These are phyloP conservation scores for Phytophthora foliorum DNA, from an alignment of 352 stramenopile species.

Conservation along the genomic window DNA sequence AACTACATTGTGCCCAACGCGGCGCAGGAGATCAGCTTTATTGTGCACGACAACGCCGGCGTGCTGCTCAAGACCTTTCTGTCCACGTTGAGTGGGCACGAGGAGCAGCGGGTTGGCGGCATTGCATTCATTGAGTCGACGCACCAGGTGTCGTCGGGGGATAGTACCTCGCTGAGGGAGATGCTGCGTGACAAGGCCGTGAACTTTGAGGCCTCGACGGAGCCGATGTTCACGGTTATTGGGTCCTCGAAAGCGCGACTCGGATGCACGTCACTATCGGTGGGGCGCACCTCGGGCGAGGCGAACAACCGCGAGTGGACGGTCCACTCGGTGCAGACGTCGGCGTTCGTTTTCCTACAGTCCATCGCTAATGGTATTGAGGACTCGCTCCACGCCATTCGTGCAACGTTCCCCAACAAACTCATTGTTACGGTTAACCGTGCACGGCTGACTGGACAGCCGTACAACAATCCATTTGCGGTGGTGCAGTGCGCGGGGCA, in stretches of 20 bases:
- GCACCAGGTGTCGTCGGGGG: constrained; percentile 72
- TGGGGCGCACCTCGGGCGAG: constrained; percentile 77
- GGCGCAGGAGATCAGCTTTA: constrained; percentile 88
- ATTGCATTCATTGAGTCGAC: constrained; percentile 90
- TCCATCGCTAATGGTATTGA: constrained; percentile 81
- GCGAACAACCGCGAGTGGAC: constrained; percentile 84
- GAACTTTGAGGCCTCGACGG: constrained; percentile 86
- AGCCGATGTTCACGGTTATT: constrained; percentile 89
- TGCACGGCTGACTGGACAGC: constrained; percentile 81
- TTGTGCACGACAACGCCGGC: constrained; percentile 78
- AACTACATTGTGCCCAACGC: constrained; percentile 88
- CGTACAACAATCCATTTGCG: constrained; percentile 90
- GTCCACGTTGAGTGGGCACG: constrained; percentile 59
- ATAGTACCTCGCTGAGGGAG: constrained; percentile 59
- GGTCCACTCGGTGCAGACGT: constrained; percentile 88
- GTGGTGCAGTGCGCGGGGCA: constrained; percentile 83
- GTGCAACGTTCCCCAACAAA: constrained; percentile 90
- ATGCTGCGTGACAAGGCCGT: constrained; percentile 77
- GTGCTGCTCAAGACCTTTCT: constrained; percentile 81
- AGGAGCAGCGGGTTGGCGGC: constrained; percentile 73
- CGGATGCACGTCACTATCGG: constrained; percentile 81
- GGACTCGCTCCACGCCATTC: constrained; percentile 78
- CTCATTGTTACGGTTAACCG: constrained; percentile 92
- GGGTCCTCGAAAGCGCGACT: constrained; percentile 75
- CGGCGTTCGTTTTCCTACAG: constrained; percentile 89